Conservation (phyloP, 345 rosid genomes). For the Stellera chamaejasme region DNA sequence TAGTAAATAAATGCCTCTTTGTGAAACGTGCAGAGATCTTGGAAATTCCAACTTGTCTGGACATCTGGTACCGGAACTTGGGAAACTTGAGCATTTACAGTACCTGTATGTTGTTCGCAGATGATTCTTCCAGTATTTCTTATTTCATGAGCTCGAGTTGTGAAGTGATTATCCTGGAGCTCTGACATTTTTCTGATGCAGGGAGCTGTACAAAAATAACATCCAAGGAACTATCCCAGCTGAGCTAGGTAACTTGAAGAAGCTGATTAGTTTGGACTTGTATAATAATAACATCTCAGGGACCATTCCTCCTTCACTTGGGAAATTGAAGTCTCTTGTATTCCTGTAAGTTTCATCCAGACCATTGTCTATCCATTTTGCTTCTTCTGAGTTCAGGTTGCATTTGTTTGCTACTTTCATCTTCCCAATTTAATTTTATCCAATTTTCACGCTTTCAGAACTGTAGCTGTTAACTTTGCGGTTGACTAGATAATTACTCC, state of each 20-base stretch:
- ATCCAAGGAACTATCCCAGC: slow-evolving; percentile 72
- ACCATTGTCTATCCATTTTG: neutral
- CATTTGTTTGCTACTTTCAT: too few species aligned
- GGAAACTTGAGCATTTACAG: slow-evolving; percentile 82
- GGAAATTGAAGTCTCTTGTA: slow-evolving; percentile 80
- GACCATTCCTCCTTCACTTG: slow-evolving; percentile 61
- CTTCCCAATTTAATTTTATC: too few species aligned
- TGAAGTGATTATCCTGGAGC: neutral
- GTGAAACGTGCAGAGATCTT: slow-evolving; percentile 57
- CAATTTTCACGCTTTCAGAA: too few species aligned
- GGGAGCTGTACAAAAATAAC: slow-evolving; percentile 93
- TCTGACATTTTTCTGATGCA: slow-evolving; percentile 19
- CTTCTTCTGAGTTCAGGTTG: too few species aligned
- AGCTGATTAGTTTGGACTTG: slow-evolving; percentile 91
- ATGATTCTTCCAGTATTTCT: neutral
- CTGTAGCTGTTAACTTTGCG: too few species aligned
- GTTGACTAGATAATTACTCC: too few species aligned
- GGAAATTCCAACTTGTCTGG: slow-evolving; percentile 91
- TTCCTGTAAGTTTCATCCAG: slow-evolving; percentile 56
- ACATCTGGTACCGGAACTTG: slow-evolving; percentile 79
- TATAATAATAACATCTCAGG: slow-evolving; percentile 92
- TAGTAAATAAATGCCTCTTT: neutral
- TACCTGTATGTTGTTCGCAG: slow-evolving; percentile 55
- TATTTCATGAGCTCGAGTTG: neutral
- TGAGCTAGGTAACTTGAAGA: slow-evolving; percentile 81